phyloP scores from a whole-genome alignment of 2,329 filamentous ascomycete species.

The Beauveria varroae region DNA sequence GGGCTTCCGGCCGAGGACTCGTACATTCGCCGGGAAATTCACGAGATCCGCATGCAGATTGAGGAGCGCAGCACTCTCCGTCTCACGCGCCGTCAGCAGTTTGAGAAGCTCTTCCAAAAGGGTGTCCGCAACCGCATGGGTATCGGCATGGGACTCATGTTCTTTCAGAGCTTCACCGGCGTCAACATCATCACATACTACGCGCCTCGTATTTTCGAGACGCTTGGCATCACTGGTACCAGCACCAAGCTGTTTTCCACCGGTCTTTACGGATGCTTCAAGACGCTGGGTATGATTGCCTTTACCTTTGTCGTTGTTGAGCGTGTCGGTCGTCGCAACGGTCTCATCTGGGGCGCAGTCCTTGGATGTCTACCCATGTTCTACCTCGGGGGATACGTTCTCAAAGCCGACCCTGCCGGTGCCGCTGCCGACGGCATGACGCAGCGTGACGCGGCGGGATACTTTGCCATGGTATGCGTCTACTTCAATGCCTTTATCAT shows the following conservation, averaged over 20 bases:
- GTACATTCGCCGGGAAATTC: slow-evolving; percentile 31
- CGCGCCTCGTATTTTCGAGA: slow-evolving; percentile 28
- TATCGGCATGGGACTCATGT: slow-evolving; percentile 45
- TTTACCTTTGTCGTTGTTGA: slow-evolving; percentile 40
- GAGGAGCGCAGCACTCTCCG: slow-evolving; percentile 32
- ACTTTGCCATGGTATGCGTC: slow-evolving; percentile 33
- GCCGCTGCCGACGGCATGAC: slow-evolving; percentile 39
- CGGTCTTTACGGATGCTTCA: slow-evolving; percentile 33
- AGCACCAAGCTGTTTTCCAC: slow-evolving; percentile 29
- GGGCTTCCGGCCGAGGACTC: slow-evolving; percentile 18
- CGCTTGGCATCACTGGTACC: slow-evolving; percentile 27
- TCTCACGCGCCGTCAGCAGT: slow-evolving; percentile 16
- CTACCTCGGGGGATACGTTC: slow-evolving; percentile 32
- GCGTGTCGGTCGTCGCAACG: slow-evolving; percentile 38
- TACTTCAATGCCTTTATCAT: slow-evolving; percentile 33
- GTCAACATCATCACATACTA: slow-evolving; percentile 58
- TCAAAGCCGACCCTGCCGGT: slow-evolving; percentile 14
- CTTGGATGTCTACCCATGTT: slow-evolving; percentile 32
- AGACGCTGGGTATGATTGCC: slow-evolving; percentile 29
- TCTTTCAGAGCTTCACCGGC: slow-evolving; percentile 27
- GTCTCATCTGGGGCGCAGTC: slow-evolving; percentile 35
- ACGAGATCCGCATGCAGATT: slow-evolving; percentile 51
- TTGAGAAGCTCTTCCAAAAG: slow-evolving; percentile 21
- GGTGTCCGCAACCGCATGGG: slow-evolving; percentile 26
- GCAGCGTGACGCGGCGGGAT: slow-evolving; percentile 31